These are phyloP conservation scores for Salix exigua DNA, from an alignment of 345 rosid genomes.

Conservation along the genomic window DNA sequence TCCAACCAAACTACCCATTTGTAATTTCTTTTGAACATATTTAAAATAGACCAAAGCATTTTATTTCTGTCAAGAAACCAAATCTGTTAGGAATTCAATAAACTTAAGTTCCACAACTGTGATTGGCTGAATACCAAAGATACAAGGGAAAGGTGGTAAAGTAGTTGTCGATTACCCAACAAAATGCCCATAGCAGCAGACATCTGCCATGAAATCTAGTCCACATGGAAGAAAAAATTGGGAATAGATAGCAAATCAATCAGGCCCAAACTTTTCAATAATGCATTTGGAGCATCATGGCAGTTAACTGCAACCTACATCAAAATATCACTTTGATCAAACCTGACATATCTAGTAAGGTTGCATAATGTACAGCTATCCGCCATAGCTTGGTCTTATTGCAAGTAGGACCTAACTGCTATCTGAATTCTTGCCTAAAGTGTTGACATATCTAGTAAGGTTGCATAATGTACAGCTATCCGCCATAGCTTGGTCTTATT, in stretches of 20 bases:
- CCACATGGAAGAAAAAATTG: neutral
- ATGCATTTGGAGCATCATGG: neutral
- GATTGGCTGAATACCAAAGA: neutral
- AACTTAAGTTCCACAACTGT: neutral
- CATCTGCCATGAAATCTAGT: neutral
- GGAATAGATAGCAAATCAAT: neutral
- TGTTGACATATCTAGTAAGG: neutral
- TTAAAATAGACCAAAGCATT: neutral
- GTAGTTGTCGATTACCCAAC: neutral
- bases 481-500: neutral
- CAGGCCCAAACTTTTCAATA: neutral
- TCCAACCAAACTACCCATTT: neutral
- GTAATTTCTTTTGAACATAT: neutral
- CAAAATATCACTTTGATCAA: neutral
- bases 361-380: neutral
- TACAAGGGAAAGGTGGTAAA: neutral
- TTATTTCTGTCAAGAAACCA: neutral
- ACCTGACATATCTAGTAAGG: neutral
- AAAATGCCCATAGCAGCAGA: neutral
- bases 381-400: neutral
- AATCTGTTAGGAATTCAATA: neutral
- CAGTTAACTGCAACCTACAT: neutral
- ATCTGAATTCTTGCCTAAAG: neutral
- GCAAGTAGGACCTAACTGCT: neutral
- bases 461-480: neutral